These are phyloP conservation scores for Eruca vesicaria DNA, from an alignment of 441 rosid genomes.

Conservation along the genomic window DNA sequence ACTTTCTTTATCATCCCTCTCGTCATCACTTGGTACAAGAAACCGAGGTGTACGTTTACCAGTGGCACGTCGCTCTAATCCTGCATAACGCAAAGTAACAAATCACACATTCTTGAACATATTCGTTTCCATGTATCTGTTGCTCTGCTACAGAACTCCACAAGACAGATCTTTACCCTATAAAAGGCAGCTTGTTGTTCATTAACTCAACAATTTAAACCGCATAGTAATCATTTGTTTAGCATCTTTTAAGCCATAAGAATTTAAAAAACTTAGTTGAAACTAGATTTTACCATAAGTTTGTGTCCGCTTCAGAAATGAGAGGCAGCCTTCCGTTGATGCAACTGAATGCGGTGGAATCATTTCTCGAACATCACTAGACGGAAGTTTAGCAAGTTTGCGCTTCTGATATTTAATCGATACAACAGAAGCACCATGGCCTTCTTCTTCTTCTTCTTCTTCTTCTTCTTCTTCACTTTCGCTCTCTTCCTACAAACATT, in stretches of 20 bases:
- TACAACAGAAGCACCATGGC: conserved; percentile 47
- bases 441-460: conserved; percentile 52
- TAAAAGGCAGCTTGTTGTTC: neutral
- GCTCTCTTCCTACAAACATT: conserved; percentile 60
- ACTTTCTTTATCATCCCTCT: conserved; percentile 50
- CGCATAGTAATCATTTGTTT: neutral
- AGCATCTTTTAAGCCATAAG: conserved; percentile 10
- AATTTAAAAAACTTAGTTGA: neutral
- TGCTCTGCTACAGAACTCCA: conserved; percentile 16
- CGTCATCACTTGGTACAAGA: conserved; percentile 52
- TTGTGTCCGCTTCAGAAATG: conserved; percentile 64
- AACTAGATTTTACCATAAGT: conserved; percentile 50
- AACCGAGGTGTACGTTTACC: conserved; percentile 94
- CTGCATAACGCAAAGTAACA: conserved; percentile 37
- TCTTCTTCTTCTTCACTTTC: conserved; percentile 61
- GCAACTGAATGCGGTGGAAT: conserved; percentile 39
- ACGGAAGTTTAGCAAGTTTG: conserved; percentile 52
- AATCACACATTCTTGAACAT: conserved; percentile 11
- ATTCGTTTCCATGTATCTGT: neutral
- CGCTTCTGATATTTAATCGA: conserved; percentile 52
- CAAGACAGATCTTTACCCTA: conserved; percentile 1
- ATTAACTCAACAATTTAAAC: conserved; percentile 12
- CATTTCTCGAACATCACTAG: conserved; percentile 42
- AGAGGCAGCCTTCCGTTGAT: conserved; percentile 66
- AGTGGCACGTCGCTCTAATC: conserved; percentile 63